Conservation (phyloP, 139 green algal genomes). For the Pseudopediastrum boryanum region DNA sequence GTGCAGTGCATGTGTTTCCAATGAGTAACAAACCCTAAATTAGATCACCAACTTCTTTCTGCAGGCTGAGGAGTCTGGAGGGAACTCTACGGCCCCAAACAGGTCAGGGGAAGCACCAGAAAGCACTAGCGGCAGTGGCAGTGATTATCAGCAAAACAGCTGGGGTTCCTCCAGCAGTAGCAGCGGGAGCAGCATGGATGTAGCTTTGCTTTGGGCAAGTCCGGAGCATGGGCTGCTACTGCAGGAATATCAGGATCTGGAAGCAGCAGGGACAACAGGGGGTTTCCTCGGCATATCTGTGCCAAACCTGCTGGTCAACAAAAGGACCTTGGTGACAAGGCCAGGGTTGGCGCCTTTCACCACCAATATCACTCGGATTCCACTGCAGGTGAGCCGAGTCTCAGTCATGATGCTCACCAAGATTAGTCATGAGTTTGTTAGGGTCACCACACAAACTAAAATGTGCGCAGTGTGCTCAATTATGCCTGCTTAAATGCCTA, state of each 20-base stretch:
- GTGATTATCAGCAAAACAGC: neutral
- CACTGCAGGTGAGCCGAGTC: neutral
- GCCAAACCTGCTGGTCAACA: slow-evolving; percentile 55
- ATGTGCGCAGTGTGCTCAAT: no score
- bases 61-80: no score
- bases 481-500: no score
- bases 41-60: no score
- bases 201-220: slow-evolving; percentile 64
- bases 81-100: no score
- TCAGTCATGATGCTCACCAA: no score
- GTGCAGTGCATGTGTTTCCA: no score
- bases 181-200: slow-evolving; percentile 23
- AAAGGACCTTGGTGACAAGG: slow-evolving; percentile 30
- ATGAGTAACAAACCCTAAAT: no score
- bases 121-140: no score
- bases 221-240: slow-evolving; percentile 58
- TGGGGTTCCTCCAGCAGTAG: neutral
- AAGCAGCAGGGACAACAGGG: slow-evolving; percentile 17
- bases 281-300: slow-evolving; percentile 47
- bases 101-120: no score
- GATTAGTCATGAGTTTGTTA: no score
- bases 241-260: slow-evolving; percentile 60
- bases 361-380: slow-evolving; percentile 11
- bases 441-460: no score
- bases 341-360: slow-evolving; percentile 6